phyloP scores from a whole-genome alignment of 495 filamentous ascomycete genomes.

The Rhizodiscina lignyota region DNA sequence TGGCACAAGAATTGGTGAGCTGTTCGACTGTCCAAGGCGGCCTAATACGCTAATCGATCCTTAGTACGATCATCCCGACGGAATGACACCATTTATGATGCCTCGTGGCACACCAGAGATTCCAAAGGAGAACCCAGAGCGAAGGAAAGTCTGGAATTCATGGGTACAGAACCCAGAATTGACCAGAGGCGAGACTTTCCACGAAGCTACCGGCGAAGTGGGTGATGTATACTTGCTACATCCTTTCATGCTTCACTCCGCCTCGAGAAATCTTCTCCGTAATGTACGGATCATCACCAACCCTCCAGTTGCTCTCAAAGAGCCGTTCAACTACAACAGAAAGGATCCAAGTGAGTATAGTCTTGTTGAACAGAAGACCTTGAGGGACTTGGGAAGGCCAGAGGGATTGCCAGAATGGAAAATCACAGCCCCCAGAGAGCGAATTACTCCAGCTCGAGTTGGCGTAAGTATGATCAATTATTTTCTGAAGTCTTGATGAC shows the following conservation, averaged over 20 bases:
- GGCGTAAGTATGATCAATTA: too few relatives aligned
- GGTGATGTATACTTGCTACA: slow-evolving; percentile 59
- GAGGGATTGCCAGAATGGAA: too few relatives aligned
- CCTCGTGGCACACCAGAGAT: too few relatives aligned
- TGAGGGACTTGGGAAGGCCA: slow-evolving; percentile 39
- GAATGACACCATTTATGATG: slow-evolving; percentile 49
- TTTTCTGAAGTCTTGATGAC: too few relatives aligned
- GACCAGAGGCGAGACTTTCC: slow-evolving; percentile 34
- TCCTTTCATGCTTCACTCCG: slow-evolving; percentile 57
- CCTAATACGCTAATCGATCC: too few relatives aligned
- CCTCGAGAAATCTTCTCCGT: slow-evolving; percentile 41
- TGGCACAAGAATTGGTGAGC: slow-evolving; percentile 47
- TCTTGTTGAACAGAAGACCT: slow-evolving; percentile 51
- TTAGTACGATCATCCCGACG: slow-evolving; percentile 49
- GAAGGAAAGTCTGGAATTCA: too few relatives aligned
- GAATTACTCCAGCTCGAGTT: too few relatives aligned
- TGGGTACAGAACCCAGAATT: too few relatives aligned
- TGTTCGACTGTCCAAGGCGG: too few relatives aligned
- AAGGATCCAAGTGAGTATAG: slow-evolving; percentile 35
- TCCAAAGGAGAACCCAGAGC: too few relatives aligned
- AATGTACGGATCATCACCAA: slow-evolving; percentile 57
- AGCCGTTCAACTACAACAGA: slow-evolving; percentile 48
- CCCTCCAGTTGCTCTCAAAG: slow-evolving; percentile 45
- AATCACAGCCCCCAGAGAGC: too few relatives aligned
- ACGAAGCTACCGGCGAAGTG: slow-evolving; percentile 45